phyloP scores from a whole-genome alignment of 805 yeast species.

The Suhomyces tanzawaensis region DNA sequence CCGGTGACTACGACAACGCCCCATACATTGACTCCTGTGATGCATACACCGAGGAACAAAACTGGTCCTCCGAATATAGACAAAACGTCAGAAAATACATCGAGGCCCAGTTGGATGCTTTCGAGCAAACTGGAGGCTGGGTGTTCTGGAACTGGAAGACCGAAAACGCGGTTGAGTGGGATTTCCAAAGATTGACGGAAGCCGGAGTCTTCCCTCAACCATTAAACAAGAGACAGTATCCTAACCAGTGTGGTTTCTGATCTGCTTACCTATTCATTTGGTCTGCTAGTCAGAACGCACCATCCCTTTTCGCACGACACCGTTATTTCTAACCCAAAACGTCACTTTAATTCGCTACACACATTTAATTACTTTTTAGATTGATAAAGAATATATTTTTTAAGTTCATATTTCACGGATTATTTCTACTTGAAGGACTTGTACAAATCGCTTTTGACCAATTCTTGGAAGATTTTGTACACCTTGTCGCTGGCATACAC shows the following conservation, averaged over 20 bases:
- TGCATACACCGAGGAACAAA: slow-evolving; percentile 19
- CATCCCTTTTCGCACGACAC: neutral
- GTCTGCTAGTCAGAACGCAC: too few relatives aligned
- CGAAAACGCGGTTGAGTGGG: slow-evolving; percentile 84
- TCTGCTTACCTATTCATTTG: too few relatives aligned
- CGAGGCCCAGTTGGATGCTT: slow-evolving; percentile 89
- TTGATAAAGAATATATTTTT: too few relatives aligned
- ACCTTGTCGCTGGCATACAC: slow-evolving; percentile 43
- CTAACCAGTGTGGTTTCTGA: slow-evolving; percentile 58
- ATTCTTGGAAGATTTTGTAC: slow-evolving; percentile 16
- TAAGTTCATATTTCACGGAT: neutral
- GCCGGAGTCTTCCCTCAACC: slow-evolving; percentile 81
- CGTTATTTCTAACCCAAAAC: neutral
- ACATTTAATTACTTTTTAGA: neutral
- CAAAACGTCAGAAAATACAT: slow-evolving; percentile 62
- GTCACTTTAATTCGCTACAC: neutral
- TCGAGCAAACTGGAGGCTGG: slow-evolving; percentile 77
- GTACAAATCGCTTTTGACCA: slow-evolving; percentile 1
- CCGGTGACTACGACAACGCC: slow-evolving; percentile 51
- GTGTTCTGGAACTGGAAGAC: slow-evolving; percentile 94
- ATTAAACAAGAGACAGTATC: slow-evolving; percentile 60
- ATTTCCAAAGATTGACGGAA: slow-evolving; percentile 56
- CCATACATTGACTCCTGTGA: slow-evolving; percentile 61
- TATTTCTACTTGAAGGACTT: neutral
- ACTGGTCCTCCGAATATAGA: slow-evolving; percentile 62